Evolutionary conservation across 192 early-diverging fungal species (phyloP).

Genomic region (Coemansia sp.): DNA sequence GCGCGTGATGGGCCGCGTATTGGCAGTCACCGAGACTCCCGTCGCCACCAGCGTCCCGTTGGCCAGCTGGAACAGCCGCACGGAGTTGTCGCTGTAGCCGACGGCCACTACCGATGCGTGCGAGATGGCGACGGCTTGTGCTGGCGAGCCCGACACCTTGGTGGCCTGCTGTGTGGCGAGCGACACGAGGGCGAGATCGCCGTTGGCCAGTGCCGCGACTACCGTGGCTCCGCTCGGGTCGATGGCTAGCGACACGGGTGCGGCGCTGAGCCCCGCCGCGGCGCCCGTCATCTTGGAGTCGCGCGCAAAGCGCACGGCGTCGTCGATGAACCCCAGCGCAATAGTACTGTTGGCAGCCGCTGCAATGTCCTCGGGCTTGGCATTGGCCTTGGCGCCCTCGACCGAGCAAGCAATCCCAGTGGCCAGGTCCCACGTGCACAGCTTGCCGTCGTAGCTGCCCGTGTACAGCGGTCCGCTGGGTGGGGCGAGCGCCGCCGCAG

Average conservation of each 20-base stretch:
- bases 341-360: conserved; percentile 1
- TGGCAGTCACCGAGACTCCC: conserved; percentile 30
- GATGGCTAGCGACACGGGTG: conserved; percentile 31
- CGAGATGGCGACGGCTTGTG: conserved; percentile 19
- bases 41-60: conserved; percentile 16
- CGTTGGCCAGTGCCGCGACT: conserved; percentile 36
- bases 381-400: conserved; percentile 7
- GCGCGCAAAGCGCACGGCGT: conserved; percentile 28
- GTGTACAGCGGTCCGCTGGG: conserved; percentile 67
- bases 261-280: conserved; percentile 17
- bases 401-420: neutral
- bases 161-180: neutral
- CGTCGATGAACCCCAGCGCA: conserved; percentile 38
- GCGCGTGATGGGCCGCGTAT: conserved; percentile 74
- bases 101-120: conserved; percentile 28
- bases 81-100: conserved; percentile 62
- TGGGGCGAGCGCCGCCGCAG: conserved; percentile 65
- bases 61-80: conserved; percentile 64
- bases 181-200: conserved; percentile 18
- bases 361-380: conserved; percentile 16
- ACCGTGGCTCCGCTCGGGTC: conserved; percentile 3
- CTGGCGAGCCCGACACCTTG: neutral
- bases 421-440: conserved; percentile 73
- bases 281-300: neutral
- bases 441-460: conserved; percentile 92